These are phyloP conservation scores for Trametes polyzona DNA, from an alignment of 1,284 basidiomycete species.

Conservation along the genomic window DNA sequence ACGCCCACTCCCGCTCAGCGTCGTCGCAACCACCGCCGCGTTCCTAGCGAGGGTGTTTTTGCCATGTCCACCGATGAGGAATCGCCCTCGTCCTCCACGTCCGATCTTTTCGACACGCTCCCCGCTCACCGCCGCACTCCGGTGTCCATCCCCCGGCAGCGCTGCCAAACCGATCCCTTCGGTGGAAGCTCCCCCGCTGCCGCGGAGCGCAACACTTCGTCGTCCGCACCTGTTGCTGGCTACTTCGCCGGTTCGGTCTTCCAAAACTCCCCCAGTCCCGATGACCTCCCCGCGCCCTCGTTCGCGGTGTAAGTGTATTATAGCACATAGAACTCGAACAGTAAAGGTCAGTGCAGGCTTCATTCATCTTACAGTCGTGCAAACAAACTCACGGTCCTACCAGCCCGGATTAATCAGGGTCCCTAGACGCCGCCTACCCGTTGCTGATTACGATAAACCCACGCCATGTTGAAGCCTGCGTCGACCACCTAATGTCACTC, in stretches of 20 bases:
- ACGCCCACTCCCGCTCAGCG: slow-evolving; percentile 43
- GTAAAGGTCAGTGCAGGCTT: slow-evolving; percentile 43
- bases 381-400: not conserved
- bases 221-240: slow-evolving; percentile 38
- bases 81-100: slow-evolving; percentile 41
- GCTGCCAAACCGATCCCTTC: slow-evolving; percentile 30
- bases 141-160: slow-evolving; percentile 27
- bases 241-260: slow-evolving; percentile 78
- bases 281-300: slow-evolving; percentile 70
- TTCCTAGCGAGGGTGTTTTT: slow-evolving; percentile 70
- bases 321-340: slow-evolving; percentile 39
- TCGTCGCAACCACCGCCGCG: slow-evolving; percentile 52
- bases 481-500: slow-evolving; percentile 37
- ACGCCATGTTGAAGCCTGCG: slow-evolving; percentile 30
- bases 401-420: slow-evolving; percentile 41
- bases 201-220: slow-evolving; percentile 24
- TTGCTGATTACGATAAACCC: slow-evolving; percentile 30
- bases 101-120: slow-evolving; percentile 44
- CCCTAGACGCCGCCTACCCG: slow-evolving; percentile 35
- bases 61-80: slow-evolving; percentile 73
- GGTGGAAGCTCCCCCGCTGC: slow-evolving; percentile 34
- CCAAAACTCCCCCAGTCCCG: slow-evolving; percentile 81
- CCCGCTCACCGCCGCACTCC: slow-evolving; percentile 35
- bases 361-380: no score
- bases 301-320: slow-evolving; percentile 50